These are phyloP conservation scores for Tetradesmus lagerheimii DNA, from an alignment of 139 green algal genomes.

Conservation along the genomic window DNA sequence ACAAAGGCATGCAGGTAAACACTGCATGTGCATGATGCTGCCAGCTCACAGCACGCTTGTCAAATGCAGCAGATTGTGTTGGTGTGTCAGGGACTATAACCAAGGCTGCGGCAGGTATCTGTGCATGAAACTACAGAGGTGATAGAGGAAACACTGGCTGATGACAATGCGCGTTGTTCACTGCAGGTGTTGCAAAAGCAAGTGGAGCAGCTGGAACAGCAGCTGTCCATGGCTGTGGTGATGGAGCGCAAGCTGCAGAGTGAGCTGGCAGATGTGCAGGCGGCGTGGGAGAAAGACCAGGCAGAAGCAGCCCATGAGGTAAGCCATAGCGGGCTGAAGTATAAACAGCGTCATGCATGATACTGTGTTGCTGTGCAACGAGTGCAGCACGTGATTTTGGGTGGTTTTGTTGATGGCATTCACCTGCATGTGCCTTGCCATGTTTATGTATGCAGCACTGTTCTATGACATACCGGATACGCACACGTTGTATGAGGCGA, in stretches of 20 bases:
- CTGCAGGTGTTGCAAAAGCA: conserved; percentile 41
- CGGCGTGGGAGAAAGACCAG: not conserved
- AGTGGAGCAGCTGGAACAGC: conserved; percentile 36
- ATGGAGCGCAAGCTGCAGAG: conserved; percentile 28
- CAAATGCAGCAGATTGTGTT: not conserved
- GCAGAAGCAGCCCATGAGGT: conserved; percentile 2
- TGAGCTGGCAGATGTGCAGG: conserved; percentile 24
- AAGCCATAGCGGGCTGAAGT: not conserved
- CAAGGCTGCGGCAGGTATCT: not conserved
- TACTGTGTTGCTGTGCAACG: no score
- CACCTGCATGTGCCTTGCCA: not conserved
- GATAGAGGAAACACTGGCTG: no score
- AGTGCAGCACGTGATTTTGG: no score
- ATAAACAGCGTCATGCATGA: no score
- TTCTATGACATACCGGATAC: no score
- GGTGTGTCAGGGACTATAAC: not conserved
- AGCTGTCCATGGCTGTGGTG: not conserved
- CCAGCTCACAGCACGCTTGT: not conserved
- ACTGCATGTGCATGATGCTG: not conserved
- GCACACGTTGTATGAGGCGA: no score
- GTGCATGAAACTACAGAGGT: not conserved
- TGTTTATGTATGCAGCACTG: not conserved
- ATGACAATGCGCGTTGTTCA: not conserved
- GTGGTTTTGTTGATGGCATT: not conserved
- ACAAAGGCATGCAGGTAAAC: conserved; percentile 37